Percentiles rank a stretch among this genome's conserved stretches.
These are phyloP conservation scores for Didymella keratinophila DNA, from an alignment of 2,329 filamentous ascomycete genomes.

Conservation along the genomic window DNA sequence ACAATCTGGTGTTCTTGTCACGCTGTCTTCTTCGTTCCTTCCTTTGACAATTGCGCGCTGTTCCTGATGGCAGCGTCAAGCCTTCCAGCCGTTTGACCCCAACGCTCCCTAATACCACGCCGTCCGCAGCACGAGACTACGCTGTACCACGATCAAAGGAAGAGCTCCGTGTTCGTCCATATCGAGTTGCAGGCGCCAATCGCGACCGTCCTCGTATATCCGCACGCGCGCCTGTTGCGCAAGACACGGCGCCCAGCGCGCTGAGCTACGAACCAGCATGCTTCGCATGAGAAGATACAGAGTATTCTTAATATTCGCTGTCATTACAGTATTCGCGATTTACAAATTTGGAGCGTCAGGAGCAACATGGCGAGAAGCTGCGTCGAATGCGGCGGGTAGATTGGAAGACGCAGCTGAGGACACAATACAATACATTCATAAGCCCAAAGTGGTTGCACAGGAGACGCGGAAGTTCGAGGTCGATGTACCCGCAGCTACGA, in stretches of 20 bases:
- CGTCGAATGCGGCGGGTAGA: constrained; percentile 30
- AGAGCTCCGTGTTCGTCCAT: background rate
- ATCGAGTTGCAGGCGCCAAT: background rate
- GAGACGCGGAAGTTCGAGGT: constrained; percentile 46
- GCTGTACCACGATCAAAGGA: background rate
- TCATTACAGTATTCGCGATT: constrained; percentile 63
- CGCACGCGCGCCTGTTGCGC: constrained; percentile 21
- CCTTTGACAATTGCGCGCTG: background rate
- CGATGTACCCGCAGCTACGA: constrained; percentile 43
- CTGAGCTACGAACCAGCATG: constrained; percentile 51
- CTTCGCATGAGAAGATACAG: constrained; percentile 68
- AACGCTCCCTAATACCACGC: constrained; percentile 3
- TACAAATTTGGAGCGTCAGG: constrained; percentile 61
- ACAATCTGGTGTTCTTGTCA: constrained; percentile 6
- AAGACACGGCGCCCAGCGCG: constrained; percentile 17
- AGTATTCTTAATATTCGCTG: constrained; percentile 64
- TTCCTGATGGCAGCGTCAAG: constrained; percentile 31
- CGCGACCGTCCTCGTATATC: background rate
- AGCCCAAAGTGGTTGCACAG: constrained; percentile 37
- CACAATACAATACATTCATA: constrained; percentile 30
- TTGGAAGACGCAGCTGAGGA: constrained; percentile 29
- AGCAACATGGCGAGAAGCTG: constrained; percentile 48
- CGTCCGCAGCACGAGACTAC: constrained; percentile 4
- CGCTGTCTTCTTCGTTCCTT: constrained; percentile 17
- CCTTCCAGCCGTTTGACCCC: constrained; percentile 17